These are phyloP conservation scores for Gaultheria prostrata DNA, from an alignment of 148 eudicot species.

Conservation along the genomic window DNA sequence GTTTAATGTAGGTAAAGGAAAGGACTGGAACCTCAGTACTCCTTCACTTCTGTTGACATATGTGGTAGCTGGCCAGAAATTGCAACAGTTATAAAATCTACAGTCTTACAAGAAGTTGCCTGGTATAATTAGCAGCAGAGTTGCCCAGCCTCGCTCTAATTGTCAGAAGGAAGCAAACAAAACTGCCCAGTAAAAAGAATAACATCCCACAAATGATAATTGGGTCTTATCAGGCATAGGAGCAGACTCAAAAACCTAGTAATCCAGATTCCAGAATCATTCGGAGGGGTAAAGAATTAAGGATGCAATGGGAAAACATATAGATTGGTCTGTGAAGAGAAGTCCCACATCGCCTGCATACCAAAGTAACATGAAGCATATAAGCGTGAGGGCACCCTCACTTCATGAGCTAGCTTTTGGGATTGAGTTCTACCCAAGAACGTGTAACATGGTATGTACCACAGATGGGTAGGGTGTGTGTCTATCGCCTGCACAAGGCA, in stretches of 20 bases:
- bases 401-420: no score
- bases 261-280: not conserved
- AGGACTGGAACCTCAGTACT: not conserved
- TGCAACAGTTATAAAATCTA: not conserved
- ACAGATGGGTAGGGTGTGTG: no score
- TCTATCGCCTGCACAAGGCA: no score
- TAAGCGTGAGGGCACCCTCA: no score
- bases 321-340: not conserved
- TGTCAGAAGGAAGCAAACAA: not conserved
- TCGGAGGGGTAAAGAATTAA: not conserved
- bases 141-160: not conserved
- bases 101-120: not conserved
- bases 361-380: no score
- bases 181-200: not conserved
- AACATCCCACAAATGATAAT: not conserved
- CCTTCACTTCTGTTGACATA: not conserved
- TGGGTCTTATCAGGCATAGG: not conserved
- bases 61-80: not conserved
- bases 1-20: not conserved
- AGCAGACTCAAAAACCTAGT: not conserved
- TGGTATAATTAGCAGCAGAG: not conserved
- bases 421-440: no score
- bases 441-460: no score
- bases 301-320: not conserved
- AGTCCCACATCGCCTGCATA: no score